Conservation (phyloP, 495 filamentous ascomycete genomes). For the Friedmanniomyces endolithicus region DNA sequence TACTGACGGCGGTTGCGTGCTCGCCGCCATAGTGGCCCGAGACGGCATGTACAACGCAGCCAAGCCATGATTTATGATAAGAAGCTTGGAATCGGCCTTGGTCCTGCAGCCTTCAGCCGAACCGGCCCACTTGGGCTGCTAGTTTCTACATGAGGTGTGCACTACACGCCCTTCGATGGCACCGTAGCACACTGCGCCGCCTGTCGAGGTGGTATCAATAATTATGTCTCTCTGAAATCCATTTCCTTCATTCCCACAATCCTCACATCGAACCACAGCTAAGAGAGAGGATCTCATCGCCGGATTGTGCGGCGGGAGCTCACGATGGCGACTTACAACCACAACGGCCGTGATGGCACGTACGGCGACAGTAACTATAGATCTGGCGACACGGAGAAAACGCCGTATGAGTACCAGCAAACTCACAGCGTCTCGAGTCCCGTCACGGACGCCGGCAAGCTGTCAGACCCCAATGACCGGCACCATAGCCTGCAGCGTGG, state of each 20-base stretch:
- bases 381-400: background rate
- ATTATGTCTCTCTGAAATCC: too few species aligned
- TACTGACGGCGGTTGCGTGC: background rate
- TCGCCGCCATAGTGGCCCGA: background rate
- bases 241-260: too few species aligned
- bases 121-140: background rate
- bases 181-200: background rate
- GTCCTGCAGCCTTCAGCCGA: background rate
- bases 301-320: too few species aligned
- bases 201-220: background rate
- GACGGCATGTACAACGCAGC: background rate
- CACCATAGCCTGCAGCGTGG: constrained; percentile 40
- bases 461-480: constrained; percentile 12
- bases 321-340: background rate
- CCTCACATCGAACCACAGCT: too few species aligned
- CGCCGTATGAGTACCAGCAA: background rate
- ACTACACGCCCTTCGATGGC: background rate
- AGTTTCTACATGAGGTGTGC: too few species aligned
- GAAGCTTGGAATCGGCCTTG: background rate
- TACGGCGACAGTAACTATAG: background rate
- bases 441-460: background rate
- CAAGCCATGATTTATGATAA: background rate
- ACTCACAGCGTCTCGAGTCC: background rate
- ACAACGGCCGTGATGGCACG: background rate
- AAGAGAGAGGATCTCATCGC: too few species aligned